Percentiles rank a stretch among this genome's conserved stretches.
Conservation (phyloP, 1,284 basidiomycete species). For the Moesziomyces antarcticus region DNA sequence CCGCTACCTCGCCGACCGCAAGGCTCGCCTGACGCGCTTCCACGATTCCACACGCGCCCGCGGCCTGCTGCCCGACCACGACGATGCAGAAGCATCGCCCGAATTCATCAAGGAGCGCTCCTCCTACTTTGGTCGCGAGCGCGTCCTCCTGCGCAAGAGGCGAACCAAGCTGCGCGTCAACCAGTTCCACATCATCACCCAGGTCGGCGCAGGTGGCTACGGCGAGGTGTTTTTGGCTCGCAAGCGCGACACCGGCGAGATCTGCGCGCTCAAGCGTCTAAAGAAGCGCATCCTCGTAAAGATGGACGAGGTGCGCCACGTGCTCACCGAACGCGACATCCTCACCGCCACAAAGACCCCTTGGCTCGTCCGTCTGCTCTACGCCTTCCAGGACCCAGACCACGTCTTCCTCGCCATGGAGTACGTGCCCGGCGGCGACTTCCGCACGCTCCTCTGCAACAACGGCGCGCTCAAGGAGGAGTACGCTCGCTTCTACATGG, state of each 20-base stretch:
- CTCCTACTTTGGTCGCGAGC: constrained; percentile 61
- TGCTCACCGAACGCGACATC: constrained; percentile 66
- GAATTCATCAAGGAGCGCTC: constrained; percentile 51
- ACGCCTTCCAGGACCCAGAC: constrained; percentile 66
- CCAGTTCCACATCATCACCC: constrained; percentile 67
- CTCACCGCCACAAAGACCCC: constrained; percentile 66
- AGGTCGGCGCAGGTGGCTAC: constrained; percentile 67
- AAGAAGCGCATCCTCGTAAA: constrained; percentile 66
- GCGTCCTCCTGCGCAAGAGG: constrained; percentile 63
- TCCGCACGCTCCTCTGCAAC: constrained; percentile 67
- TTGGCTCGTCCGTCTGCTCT: constrained; percentile 65
- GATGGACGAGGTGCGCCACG: constrained; percentile 68
- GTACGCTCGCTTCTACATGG: constrained; percentile 66
- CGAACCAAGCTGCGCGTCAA: constrained; percentile 64
- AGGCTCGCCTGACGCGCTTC: constrained; percentile 74
- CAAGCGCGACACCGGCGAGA: constrained; percentile 66
- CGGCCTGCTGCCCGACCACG: constrained; percentile 71
- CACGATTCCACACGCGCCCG: constrained; percentile 72
- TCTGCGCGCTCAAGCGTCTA: constrained; percentile 66
- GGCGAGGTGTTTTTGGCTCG: constrained; percentile 67
- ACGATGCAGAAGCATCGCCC: constrained; percentile 85
- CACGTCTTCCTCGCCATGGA: constrained; percentile 72
- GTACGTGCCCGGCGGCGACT: constrained; percentile 67
- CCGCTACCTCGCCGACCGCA: constrained; percentile 60
- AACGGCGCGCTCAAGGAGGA: constrained; percentile 70